Conservation (phyloP, 2,329 filamentous ascomycete species). For the Cladophialophora chaetospira region DNA sequence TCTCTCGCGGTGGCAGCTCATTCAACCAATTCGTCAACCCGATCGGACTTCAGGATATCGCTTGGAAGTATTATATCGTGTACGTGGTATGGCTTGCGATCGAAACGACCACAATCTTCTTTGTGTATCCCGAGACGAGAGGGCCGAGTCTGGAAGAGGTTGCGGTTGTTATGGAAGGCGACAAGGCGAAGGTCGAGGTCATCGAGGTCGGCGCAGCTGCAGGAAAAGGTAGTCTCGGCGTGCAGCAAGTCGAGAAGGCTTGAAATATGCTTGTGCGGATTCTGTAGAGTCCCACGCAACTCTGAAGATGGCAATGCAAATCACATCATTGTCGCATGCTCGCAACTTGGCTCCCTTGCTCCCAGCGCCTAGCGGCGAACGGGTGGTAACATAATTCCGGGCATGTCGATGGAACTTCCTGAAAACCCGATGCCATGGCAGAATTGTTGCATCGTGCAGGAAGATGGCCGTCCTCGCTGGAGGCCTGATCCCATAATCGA, state of each 20-base stretch:
- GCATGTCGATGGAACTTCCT: too few relatives aligned
- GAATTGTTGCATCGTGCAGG: not conserved
- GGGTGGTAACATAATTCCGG: too few relatives aligned
- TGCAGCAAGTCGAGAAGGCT: constrained; percentile 22
- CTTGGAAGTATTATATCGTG: constrained; percentile 45
- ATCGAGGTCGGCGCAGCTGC: constrained; percentile 18
- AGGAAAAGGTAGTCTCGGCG: constrained; percentile 15
- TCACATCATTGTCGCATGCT: too few relatives aligned
- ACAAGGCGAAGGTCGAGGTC: constrained; percentile 24
- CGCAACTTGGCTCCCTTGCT: too few relatives aligned
- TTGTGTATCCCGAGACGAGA: constrained; percentile 37
- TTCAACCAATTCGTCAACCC: constrained; percentile 28
- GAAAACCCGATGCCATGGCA: too few relatives aligned
- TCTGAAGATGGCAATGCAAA: too few relatives aligned
- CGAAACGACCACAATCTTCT: constrained; percentile 30
- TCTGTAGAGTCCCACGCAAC: not conserved
- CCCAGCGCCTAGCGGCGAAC: too few relatives aligned
- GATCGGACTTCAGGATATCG: constrained; percentile 37
- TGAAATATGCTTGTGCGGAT: not conserved
- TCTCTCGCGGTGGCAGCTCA: constrained; percentile 17
- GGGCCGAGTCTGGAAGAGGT: constrained; percentile 36
- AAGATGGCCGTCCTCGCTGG: not conserved
- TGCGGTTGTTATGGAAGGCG: constrained; percentile 30
- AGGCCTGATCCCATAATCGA: not conserved
- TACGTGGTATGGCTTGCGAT: constrained; percentile 35